A percentile compares a stretch with the other conserved stretches of the same genome.
These are phyloP conservation scores for Nitzschia inconspicua DNA, from an alignment of 108 stramenopile genomes.

Conservation along the genomic window DNA sequence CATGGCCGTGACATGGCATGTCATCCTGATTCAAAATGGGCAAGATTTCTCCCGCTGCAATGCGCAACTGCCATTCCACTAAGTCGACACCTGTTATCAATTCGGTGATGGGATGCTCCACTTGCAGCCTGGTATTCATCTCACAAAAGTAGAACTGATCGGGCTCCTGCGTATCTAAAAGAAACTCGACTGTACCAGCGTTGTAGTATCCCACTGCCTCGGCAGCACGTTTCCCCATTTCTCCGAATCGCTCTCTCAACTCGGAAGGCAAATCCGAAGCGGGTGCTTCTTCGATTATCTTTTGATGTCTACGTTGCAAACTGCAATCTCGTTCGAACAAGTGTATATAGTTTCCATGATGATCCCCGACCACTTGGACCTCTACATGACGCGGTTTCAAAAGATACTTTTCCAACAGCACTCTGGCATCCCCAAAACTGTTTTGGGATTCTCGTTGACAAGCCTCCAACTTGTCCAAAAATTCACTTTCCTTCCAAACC, in stretches of 20 bases:
- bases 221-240: constrained; percentile 80
- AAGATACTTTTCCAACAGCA: constrained; percentile 96
- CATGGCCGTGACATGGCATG: constrained; percentile 51
- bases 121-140: constrained; percentile 96
- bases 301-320: constrained; percentile 97
- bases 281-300: constrained; percentile 96
- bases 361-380: constrained; percentile 90
- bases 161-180: constrained; percentile 75
- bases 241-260: constrained; percentile 81
- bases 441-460: constrained; percentile 88
- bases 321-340: constrained; percentile 94
- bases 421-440: constrained; percentile 92
- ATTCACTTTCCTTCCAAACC: constrained; percentile 70
- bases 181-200: constrained; percentile 98
- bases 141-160: constrained; percentile 97
- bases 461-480: constrained; percentile 67
- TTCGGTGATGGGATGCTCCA: constrained; percentile 98
- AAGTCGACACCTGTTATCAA: constrained; percentile 87
- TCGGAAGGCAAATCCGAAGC: constrained; percentile 60
- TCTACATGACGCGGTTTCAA: constrained; percentile 97
- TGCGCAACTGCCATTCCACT: constrained; percentile 67
- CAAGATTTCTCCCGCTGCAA: constrained; percentile 60
- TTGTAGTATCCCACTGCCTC: constrained; percentile 77
- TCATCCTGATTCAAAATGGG: constrained; percentile 36
- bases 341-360: constrained; percentile 57